Evolutionary conservation across 805 yeast genomes (phyloP).

Genomic region (Yamadazyma takamatsuzukensis): DNA sequence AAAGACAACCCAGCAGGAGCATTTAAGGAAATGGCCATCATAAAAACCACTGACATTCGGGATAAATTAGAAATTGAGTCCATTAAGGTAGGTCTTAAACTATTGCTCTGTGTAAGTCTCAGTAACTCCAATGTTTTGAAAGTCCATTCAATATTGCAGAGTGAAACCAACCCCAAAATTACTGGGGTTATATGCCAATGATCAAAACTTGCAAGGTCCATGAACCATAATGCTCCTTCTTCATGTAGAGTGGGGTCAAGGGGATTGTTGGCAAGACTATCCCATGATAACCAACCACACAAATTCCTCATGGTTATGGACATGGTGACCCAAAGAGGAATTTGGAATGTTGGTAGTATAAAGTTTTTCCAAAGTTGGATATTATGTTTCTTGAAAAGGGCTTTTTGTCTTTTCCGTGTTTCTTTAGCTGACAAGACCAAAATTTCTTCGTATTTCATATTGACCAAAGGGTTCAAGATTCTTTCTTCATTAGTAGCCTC

Average conservation of each 20-base stretch:
- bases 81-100: constrained; percentile 52
- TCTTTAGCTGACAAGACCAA: constrained; percentile 72
- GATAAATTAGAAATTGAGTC: constrained; percentile 68
- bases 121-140: constrained; percentile 56
- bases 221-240: constrained; percentile 61
- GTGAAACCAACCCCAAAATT: constrained; percentile 62
- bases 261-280: constrained; percentile 37
- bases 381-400: constrained; percentile 58
- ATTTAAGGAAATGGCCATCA: constrained; percentile 82
- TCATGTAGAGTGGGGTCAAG: constrained; percentile 47
- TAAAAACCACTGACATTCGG: constrained; percentile 68
- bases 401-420: constrained; percentile 67
- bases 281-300: constrained; percentile 62
- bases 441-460: constrained; percentile 74
- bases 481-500: constrained; percentile 6
- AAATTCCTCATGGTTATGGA: constrained; percentile 71
- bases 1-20: constrained; percentile 79
- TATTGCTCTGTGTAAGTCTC: constrained; percentile 39
- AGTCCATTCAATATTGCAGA: constrained; percentile 83
- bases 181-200: constrained; percentile 66
- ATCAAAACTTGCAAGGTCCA: constrained; percentile 58
- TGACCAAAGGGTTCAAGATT: constrained; percentile 29
- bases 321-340: constrained; percentile 83
- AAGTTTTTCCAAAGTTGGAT: constrained; percentile 82
- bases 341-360: constrained; percentile 72